phyloP scores from a whole-genome alignment of 139 green algal genomes.

The Closterium sp. region DNA sequence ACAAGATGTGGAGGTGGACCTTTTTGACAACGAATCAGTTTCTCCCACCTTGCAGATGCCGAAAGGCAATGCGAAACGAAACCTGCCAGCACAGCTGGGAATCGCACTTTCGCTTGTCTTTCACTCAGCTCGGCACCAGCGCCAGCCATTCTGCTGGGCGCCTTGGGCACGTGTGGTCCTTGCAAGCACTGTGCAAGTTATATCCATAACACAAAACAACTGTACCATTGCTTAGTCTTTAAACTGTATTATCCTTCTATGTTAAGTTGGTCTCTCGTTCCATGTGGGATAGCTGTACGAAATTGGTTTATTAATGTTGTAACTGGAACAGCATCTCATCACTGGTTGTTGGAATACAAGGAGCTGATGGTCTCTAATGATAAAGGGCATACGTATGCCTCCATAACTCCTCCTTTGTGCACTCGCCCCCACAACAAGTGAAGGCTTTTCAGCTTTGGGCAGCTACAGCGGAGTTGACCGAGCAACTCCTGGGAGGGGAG shows the following conservation, averaged over 20 bases:
- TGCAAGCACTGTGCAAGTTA: no score
- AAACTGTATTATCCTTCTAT: no score
- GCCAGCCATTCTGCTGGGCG: neutral
- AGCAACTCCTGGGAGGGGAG: neutral
- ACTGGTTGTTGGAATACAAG: no score
- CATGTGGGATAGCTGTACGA: no score
- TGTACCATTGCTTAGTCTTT: no score
- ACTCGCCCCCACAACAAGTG: neutral
- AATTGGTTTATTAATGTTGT: no score
- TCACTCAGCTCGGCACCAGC: neutral
- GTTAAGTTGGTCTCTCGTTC: no score
- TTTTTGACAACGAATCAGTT: neutral
- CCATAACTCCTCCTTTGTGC: neutral
- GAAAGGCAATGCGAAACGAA: no score
- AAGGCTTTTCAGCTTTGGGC: neutral
- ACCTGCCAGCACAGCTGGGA: no score
- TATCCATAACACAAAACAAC: no score
- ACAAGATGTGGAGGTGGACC: neutral
- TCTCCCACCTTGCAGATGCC: neutral
- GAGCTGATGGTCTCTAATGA: neutral
- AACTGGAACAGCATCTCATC: no score
- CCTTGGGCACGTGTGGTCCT: no score
- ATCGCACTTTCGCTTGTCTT: neutral
- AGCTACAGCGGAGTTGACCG: neutral
- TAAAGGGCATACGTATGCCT: neutral